Evolutionary conservation across 73 alveolate species (phyloP).

Genomic region (Paraurostyla sp.): DNA sequence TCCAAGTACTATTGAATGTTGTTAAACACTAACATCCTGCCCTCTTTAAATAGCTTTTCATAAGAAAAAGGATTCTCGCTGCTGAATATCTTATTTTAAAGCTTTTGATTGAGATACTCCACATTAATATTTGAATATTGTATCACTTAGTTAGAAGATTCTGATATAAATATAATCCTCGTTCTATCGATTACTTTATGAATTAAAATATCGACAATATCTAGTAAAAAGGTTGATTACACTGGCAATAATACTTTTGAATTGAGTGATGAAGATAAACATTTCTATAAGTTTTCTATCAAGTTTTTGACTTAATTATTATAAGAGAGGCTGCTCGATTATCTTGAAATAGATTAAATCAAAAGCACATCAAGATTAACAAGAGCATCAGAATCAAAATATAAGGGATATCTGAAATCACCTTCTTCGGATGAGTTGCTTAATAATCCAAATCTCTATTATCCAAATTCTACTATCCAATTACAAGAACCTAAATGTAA

Average conservation of each 20-base stretch:
- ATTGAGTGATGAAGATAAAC: background rate
- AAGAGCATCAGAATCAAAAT: conserved; percentile 16
- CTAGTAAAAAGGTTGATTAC: conserved; percentile 26
- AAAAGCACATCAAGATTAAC: conserved; percentile 19
- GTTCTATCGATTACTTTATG: conserved; percentile 6
- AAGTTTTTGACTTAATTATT: background rate
- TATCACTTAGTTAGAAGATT: background rate
- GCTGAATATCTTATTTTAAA: conserved; percentile 4
- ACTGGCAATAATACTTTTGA: conserved; percentile 47
- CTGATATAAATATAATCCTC: conserved; percentile 6
- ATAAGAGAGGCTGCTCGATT: background rate
- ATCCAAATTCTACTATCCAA: conserved; percentile 37
- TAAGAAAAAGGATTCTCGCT: conserved; percentile 31
- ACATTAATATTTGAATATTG: conserved; percentile 49
- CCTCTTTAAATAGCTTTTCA: conserved; percentile 27
- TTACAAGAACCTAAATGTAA: conserved; percentile 36
- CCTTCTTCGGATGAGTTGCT: conserved; percentile 54
- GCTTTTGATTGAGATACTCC: conserved; percentile 48
- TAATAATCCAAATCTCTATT: conserved; percentile 12
- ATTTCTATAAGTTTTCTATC: background rate
- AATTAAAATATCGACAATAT: conserved; percentile 32
- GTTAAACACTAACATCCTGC: conserved; percentile 27
- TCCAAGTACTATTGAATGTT: conserved; percentile 16
- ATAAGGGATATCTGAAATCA: conserved; percentile 50
- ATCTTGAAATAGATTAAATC: conserved; percentile 11